A percentile compares a stretch with the other conserved stretches of the same genome.
Evolutionary conservation across 2,329 filamentous ascomycete species (phyloP).

Genomic region (Fusarium continuum): DNA sequence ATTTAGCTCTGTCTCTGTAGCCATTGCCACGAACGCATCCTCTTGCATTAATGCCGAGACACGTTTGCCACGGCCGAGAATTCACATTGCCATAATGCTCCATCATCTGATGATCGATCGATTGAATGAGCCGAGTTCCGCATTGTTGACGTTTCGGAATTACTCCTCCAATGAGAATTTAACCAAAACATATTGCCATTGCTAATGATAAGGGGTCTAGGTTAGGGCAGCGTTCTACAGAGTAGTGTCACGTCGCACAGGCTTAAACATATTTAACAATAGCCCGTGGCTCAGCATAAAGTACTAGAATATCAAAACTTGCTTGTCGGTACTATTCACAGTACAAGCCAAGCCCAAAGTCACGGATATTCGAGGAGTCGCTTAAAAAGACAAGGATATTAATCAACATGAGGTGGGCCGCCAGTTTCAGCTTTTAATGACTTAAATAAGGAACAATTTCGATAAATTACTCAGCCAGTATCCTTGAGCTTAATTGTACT

Average conservation of each 20-base stretch:
- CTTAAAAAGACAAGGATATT: neutral
- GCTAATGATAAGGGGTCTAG: slow-evolving; percentile 4
- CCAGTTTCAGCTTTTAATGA: neutral
- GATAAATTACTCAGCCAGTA: neutral
- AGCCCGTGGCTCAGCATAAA: neutral
- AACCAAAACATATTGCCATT: slow-evolving; percentile 1
- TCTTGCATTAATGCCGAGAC: slow-evolving; percentile 5
- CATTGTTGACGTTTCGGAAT: neutral
- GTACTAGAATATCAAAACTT: neutral
- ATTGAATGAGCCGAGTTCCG: neutral
- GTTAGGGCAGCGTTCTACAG: neutral
- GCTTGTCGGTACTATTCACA: too few relatives aligned
- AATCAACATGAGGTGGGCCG: neutral
- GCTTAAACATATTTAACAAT: neutral
- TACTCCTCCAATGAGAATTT: neutral
- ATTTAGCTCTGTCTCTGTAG: too few relatives aligned
- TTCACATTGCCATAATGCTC: neutral
- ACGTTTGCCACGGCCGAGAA: neutral
- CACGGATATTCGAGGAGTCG: neutral
- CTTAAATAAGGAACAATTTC: neutral
- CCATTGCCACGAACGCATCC: neutral
- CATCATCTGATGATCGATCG: slow-evolving; percentile 5
- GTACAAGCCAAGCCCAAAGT: neutral
- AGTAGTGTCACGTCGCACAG: neutral
- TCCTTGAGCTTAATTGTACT: neutral